Evolutionary conservation across 192 early-diverging fungal genomes (phyloP), one percentile per base, ranked within the genome.

Genomic region (Coemansia sp.): DNA sequence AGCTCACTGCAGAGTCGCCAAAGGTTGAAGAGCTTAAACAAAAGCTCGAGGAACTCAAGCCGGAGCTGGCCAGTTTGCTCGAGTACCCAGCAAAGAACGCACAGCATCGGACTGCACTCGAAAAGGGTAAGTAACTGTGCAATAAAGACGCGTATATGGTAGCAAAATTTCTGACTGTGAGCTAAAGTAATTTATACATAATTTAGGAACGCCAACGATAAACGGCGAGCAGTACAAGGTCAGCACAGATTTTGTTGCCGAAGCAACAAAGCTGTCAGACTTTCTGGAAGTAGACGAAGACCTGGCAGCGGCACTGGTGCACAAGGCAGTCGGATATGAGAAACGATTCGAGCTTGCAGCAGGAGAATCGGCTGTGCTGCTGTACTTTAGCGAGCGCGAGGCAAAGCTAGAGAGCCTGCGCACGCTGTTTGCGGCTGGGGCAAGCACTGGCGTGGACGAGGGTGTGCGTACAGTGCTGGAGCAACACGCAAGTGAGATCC

Each of bases 281-380:
- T 83, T 91, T 60, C 78, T 97, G 25, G 82, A 88, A 21, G 82
- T 95, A 46, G 87, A 90, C 75, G 94, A 95, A 66, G 81, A 87
- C 58, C 62, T 84, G 10, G 94, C 93, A 4, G 83, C 90, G 3
- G 73, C 85, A 6, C 72, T 94, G 28, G 71, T 91, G 54, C 79
- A 84, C 48, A 62, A 82, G 56, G 85, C 85, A 1, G 66, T 79
- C 9, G 64, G 83, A 5, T 72, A 83, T 19, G 67, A 78, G 36
- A 75, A 86, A 59, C 69, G 71, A 31, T 88, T 85, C 42, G 83
- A 88, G 51, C 74, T 82, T 34, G 84, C 83, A 15, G 80, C 85
- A 2, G 80, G 83, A 20, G 87, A 91, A 37, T 85, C 86, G 0
- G 85, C 90, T 1, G 85, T 93, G 9, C 38, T 87, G 17, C 63